Base-by-base conservation (phyloP, 208 protist genomes). In the Balamuthia mandrillaris region DNA sequence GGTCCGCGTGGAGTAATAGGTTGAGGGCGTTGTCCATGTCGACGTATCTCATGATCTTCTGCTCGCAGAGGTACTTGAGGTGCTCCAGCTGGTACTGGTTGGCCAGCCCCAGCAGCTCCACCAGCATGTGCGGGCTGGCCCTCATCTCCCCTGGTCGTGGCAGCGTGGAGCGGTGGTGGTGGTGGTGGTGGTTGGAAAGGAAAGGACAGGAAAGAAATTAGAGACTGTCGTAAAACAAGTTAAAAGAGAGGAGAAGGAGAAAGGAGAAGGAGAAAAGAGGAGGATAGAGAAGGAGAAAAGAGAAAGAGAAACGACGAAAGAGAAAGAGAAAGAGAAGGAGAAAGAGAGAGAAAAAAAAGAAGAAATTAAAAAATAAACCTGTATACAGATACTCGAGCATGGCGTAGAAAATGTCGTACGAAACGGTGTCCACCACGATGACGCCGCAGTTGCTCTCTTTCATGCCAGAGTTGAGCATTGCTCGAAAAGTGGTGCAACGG, bases 51-150 rank as follows among this genome's bases (percentile, higher is more conserved):
- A 79, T 79, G 24, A 79, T 52, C 70, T 79, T 79, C 1, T 37
- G 2, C 37, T 79, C 70, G 70, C 70, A 79, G 7, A 79, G 45
- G 70, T 79, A 79, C 31, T 79, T 79, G 29, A 79, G 70, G 12
- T 49, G n/a, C 31, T 79, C 70, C 14, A 79, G 70, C 70, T 79
- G 70, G n/a, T 79, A 79, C 70, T 79, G 70, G 18, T 79, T 49
- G 3, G 70, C 70, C 0, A 58, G 27, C 27, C 31, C 47, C 70
- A 79, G 18, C 27, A 79, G 31, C 9, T 58, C 47, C 1, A 79
- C 70, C 3, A 79, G 47, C 1, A 42, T 49, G 3, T 58, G 12
- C 0, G 70, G n/a, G n/a, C n/a, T n/a, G n/a, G n/a, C n/a, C n/a
- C n/a, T n/a, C n/a, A n/a, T n/a, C n/a, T n/a, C n/a, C n/a, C n/a